Evolutionary conservation across 2,329 filamentous ascomycete species (phyloP).

Genomic region (Herpotrichia juniperi): DNA sequence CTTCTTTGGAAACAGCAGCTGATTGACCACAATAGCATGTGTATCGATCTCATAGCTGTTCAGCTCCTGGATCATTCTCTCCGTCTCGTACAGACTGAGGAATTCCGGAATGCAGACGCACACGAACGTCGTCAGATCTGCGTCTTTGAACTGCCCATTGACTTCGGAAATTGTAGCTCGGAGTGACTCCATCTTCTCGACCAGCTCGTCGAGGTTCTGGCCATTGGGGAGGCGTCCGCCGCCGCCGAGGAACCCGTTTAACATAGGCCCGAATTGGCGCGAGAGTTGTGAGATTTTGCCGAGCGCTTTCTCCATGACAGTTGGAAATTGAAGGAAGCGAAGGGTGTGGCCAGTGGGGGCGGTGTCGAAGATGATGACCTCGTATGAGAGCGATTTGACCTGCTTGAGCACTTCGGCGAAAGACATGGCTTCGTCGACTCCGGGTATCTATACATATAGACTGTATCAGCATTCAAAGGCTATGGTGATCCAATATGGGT

Average conservation of each 20-base stretch:
- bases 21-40: constrained; percentile 97
- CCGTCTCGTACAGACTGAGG: constrained; percentile 94
- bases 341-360: constrained; percentile 97
- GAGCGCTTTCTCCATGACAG: constrained; percentile 97
- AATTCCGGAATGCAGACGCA: constrained; percentile 99
- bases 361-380: constrained; percentile 99
- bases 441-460: constrained; percentile 74
- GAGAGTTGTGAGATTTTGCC: constrained; percentile 95
- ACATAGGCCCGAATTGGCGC: constrained; percentile 90
- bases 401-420: constrained; percentile 99
- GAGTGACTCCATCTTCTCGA: constrained; percentile 92
- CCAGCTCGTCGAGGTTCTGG: constrained; percentile 89
- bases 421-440: constrained; percentile 99
- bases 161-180: constrained; percentile 94
- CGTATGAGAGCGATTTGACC: constrained; percentile 98
- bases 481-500: neutral
- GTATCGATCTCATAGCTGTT: constrained; percentile 93
- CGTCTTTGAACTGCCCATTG: constrained; percentile 97
- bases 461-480: constrained; percentile 8
- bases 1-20: constrained; percentile 89
- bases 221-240: constrained; percentile 82
- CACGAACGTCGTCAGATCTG: constrained; percentile 93
- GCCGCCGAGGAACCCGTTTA: constrained; percentile 88
- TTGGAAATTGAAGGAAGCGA: constrained; percentile 97
- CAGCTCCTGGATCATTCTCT: constrained; percentile 99